These are phyloP conservation scores for Cryptosporidium ubiquitum DNA, from an alignment of 169 alveolate genomes.

Conservation along the genomic window DNA sequence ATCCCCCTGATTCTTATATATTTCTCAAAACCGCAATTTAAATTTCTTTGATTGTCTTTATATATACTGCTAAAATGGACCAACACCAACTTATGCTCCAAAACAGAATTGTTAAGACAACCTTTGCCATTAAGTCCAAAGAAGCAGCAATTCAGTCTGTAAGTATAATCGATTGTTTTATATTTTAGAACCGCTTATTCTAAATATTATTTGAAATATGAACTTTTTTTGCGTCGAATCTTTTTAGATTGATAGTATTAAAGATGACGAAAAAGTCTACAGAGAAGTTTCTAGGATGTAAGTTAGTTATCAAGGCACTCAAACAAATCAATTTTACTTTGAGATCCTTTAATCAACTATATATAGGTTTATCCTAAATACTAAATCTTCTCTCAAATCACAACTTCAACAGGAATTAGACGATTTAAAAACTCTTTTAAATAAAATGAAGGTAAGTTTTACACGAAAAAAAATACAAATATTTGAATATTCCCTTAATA, in stretches of 20 bases:
- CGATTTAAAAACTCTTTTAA: slow-evolving; percentile 26
- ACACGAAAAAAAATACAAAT: neutral
- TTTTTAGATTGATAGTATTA: slow-evolving; percentile 4
- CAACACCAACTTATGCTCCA: slow-evolving; percentile 61
- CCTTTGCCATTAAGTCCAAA: slow-evolving; percentile 65
- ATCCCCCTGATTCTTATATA: neutral
- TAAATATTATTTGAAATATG: neutral
- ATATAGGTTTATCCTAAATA: slow-evolving; percentile 29
- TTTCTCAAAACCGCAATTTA: neutral
- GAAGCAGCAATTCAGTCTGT: slow-evolving; percentile 74
- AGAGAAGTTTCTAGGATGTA: slow-evolving; percentile 74
- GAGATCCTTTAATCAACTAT: neutral
- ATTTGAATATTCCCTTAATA: neutral
- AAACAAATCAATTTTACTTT: neutral
- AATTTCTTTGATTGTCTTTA: neutral
- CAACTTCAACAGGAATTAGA: slow-evolving; percentile 59
- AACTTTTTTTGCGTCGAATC: neutral
- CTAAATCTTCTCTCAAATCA: slow-evolving; percentile 48
- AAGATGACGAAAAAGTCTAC: slow-evolving; percentile 49
- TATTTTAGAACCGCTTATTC: neutral
- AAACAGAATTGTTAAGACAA: slow-evolving; percentile 64
- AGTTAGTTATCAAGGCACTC: neutral
- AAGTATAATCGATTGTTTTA: neutral
- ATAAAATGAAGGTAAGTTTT: slow-evolving; percentile 64
- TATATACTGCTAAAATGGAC: slow-evolving; percentile 27